These are phyloP conservation scores for Manihot esculenta DNA, from an alignment of 441 rosid genomes.

Conservation along the genomic window DNA sequence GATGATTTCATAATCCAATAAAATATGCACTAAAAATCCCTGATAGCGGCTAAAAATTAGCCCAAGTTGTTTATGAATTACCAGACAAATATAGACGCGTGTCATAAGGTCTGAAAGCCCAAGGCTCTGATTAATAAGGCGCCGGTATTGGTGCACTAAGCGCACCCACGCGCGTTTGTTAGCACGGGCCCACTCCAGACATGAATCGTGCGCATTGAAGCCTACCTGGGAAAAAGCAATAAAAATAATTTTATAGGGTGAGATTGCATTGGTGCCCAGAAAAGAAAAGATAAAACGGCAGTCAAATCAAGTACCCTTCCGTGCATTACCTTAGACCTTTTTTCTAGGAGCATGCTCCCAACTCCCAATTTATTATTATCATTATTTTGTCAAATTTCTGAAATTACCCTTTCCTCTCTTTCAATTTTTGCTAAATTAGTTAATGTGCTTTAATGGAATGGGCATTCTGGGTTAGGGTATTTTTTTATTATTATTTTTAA, in stretches of 20 bases:
- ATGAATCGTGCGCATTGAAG: constrained; percentile 30
- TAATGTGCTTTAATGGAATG: neutral
- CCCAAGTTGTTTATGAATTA: no score
- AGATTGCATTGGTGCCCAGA: no score
- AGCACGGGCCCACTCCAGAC: constrained; percentile 27
- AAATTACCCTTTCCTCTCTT: constrained; percentile 8
- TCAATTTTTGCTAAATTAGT: no score
- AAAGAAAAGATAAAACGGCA: neutral
- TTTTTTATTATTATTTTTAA: no score
- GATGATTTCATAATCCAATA: no score
- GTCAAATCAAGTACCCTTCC: constrained; percentile 49
- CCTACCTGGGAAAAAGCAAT: no score
- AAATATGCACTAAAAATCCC: no score
- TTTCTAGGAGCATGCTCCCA: constrained; percentile 33
- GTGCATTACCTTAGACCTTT: constrained; percentile 32
- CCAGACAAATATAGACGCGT: no score
- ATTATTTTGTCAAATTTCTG: constrained; percentile 4
- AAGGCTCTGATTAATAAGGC: constrained; percentile 23
- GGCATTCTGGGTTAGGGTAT: constrained; percentile 22
- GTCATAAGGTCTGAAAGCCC: no score
- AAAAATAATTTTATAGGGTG: no score
- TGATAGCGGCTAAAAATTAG: no score
- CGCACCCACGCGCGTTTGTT: constrained; percentile 35
- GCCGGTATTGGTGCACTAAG: constrained; percentile 40
- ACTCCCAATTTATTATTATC: no score